These are phyloP conservation scores for Phytophthora hibernalis DNA, from an alignment of 352 stramenopile species.

Conservation along the genomic window DNA sequence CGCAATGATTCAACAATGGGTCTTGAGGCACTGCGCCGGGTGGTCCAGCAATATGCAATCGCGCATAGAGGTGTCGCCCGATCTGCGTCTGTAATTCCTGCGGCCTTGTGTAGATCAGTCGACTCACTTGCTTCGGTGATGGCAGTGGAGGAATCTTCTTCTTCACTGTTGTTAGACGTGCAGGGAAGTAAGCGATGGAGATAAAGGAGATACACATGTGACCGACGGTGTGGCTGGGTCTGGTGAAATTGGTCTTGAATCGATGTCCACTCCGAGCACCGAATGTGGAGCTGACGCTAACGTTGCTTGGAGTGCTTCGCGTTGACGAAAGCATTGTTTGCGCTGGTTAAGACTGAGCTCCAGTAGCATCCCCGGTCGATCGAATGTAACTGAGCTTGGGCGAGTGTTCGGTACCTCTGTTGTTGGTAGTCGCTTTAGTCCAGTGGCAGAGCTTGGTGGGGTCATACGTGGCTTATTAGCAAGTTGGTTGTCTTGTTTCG, in stretches of 20 bases:
- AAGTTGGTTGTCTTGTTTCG: constrained; percentile 18
- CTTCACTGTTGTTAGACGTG: constrained; percentile 14
- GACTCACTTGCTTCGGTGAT: constrained; percentile 64
- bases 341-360: constrained; percentile 74
- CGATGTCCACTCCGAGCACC: constrained; percentile 64
- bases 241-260: constrained; percentile 21
- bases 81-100: constrained; percentile 77
- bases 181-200: constrained; percentile 2
- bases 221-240: constrained; percentile 11
- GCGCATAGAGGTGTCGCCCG: constrained; percentile 64
- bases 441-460: constrained; percentile 24
- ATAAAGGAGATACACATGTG: constrained; percentile 22
- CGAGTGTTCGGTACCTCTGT: constrained; percentile 44
- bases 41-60: constrained; percentile 45
- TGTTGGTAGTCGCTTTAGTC: constrained; percentile 20
- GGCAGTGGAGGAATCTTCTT: constrained; percentile 65
- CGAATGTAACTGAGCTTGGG: constrained; percentile 61
- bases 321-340: constrained; percentile 64
- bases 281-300: constrained; percentile 56
- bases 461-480: constrained; percentile 17
- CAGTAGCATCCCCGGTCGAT: constrained; percentile 71
- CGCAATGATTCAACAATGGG: constrained; percentile 67
- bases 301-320: constrained; percentile 47
- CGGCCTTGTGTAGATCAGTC: constrained; percentile 66
- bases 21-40: constrained; percentile 63